Conservation (phyloP, 1,284 basidiomycete species). For the Ustilago nuda region DNA sequence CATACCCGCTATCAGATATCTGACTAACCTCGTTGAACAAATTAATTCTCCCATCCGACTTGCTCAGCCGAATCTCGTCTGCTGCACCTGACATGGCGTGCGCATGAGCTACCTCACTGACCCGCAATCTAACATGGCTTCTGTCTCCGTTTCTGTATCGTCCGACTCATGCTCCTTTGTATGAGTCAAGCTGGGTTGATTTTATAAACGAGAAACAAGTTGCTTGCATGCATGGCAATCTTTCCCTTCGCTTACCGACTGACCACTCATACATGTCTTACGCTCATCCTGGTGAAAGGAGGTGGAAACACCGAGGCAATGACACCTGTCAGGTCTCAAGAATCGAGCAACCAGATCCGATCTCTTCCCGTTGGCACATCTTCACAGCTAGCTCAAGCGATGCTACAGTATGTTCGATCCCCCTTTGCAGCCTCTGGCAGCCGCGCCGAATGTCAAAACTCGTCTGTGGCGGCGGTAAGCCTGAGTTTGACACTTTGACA, state of each 20-base stretch:
- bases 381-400: background rate
- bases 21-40: too few relatives aligned
- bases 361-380: background rate
- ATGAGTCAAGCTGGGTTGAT: too few relatives aligned
- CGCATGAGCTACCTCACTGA: too few relatives aligned
- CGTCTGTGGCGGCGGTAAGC: too few relatives aligned
- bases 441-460: too few relatives aligned
- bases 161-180: too few relatives aligned
- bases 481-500: too few relatives aligned
- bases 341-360: background rate
- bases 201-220: conserved; percentile 2
- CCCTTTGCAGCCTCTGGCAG: too few relatives aligned
- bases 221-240: conserved; percentile 4
- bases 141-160: too few relatives aligned
- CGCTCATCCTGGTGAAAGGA: background rate
- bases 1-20: too few relatives aligned
- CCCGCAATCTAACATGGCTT: too few relatives aligned
- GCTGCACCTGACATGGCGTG: too few relatives aligned
- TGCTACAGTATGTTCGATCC: background rate
- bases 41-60: background rate
- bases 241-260: background rate
- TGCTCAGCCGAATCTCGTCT: background rate
- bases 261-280: background rate
- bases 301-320: background rate
- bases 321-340: background rate